Percentiles rank a stretch among this genome's conserved stretches.
These are phyloP conservation scores for Entomortierella beljakovae DNA, from an alignment of 192 early-diverging fungal genomes.

Conservation along the genomic window DNA sequence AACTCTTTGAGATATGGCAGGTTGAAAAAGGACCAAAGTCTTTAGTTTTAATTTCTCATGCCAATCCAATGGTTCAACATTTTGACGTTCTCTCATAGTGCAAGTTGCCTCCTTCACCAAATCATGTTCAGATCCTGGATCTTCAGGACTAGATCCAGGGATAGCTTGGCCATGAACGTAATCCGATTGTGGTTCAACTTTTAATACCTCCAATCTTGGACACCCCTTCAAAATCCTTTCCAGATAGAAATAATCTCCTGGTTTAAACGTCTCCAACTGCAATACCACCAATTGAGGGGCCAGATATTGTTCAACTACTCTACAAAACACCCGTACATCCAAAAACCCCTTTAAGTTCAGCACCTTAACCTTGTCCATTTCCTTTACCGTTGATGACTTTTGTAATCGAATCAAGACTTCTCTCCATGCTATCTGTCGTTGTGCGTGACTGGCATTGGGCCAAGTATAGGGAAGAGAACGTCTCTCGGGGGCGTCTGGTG, in stretches of 20 bases:
- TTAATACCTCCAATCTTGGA: conserved; percentile 8
- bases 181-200: conserved; percentile 4
- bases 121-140: conserved; percentile 10
- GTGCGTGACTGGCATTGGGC: conserved; percentile 22
- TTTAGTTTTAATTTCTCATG: not conserved
- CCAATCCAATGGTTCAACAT: conserved; percentile 19
- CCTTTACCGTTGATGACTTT: not conserved
- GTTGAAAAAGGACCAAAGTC: conserved; percentile 11
- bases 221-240: conserved; percentile 14
- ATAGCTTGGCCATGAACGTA: conserved; percentile 2
- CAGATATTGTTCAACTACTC: conserved; percentile 23
- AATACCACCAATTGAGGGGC: conserved; percentile 8
- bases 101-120: conserved; percentile 1
- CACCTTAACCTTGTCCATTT: conserved; percentile 1
- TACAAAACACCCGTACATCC: conserved; percentile 12
- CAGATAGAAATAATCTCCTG: conserved; percentile 14
- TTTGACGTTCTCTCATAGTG: conserved; percentile 4
- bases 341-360: conserved; percentile 4
- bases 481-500: conserved; percentile 17
- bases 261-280: conserved; percentile 10
- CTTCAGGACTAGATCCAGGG: conserved; percentile 17
- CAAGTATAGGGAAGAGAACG: conserved; percentile 8
- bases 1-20: conserved; percentile 17
- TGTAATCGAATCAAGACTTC: conserved; percentile 16
- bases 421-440: conserved; percentile 25